A percentile compares a stretch with the other conserved stretches of the same genome.
These are phyloP conservation scores for Lentinus tigrinus DNA, from an alignment of 768 basidiomycete species.

Conservation along the genomic window DNA sequence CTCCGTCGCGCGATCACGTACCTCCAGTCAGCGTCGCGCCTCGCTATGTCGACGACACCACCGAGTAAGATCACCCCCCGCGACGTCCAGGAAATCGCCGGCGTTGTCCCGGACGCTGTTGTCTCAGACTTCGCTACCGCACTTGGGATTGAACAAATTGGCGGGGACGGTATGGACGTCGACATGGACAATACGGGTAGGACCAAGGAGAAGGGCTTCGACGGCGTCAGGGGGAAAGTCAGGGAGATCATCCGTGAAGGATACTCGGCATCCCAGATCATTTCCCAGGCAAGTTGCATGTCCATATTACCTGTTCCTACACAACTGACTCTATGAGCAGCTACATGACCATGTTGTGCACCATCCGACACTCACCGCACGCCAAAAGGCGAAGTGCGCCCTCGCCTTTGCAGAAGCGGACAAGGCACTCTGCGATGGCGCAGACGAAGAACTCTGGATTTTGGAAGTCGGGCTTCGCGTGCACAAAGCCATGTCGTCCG, in stretches of 20 bases:
- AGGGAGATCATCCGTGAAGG: slow-evolving; percentile 81
- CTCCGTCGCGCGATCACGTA: slow-evolving; percentile 97
- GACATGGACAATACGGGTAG: slow-evolving; percentile 38
- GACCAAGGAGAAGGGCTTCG: slow-evolving; percentile 43
- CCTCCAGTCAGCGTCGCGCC: slow-evolving; percentile 90
- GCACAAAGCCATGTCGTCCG: slow-evolving; percentile 53
- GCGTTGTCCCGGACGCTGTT: slow-evolving; percentile 80
- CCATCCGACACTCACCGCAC: slow-evolving; percentile 77
- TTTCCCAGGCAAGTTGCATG: slow-evolving; percentile 68
- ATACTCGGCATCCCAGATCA: slow-evolving; percentile 86
- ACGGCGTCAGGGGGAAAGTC: slow-evolving; percentile 67
- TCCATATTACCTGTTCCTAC: slow-evolving; percentile 15
- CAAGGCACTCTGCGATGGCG: slow-evolving; percentile 93
- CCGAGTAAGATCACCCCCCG: slow-evolving; percentile 70
- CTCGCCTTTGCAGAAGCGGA: slow-evolving; percentile 92
- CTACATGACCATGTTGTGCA: slow-evolving; percentile 85
- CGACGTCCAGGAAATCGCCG: slow-evolving; percentile 96
- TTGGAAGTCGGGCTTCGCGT: slow-evolving; percentile 84
- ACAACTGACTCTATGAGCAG: slow-evolving; percentile 40
- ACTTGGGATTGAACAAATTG: slow-evolving; percentile 67
- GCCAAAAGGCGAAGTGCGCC: slow-evolving; percentile 79
- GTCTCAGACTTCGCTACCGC: slow-evolving; percentile 67
- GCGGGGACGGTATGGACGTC: slow-evolving; percentile 46
- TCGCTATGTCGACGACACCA: slow-evolving; percentile 72
- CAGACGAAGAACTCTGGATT: slow-evolving; percentile 95